Base-by-base conservation (phyloP, 345 rosid species). In the Gossypium arboreum region DNA sequence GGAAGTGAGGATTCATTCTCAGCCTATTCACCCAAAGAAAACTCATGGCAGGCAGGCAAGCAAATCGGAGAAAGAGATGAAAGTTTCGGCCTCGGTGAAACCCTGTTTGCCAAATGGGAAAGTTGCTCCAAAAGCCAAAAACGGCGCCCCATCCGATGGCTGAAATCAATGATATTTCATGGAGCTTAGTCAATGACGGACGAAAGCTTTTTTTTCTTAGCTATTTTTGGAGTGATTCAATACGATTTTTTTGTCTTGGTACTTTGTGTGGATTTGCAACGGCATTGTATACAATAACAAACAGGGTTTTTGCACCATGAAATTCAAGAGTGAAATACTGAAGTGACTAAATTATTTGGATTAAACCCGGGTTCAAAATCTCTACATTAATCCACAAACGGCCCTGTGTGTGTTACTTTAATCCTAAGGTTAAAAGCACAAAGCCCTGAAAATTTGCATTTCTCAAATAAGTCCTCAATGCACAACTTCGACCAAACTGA, bases 1-100 rank as follows among this genome's bases (percentile, higher is more conserved):
- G 97, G 97, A 92, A 80, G 77, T 88, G n/a, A 84, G 94, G 58
- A 66, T 81, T 71, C 85, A 86, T 25, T 56, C 80, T 67, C 78
- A 79, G 44, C 79, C 76, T 20, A 77, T 13, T 44, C 78, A 79
- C 75, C 75, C 76, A 29, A 82, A 55, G 79, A 84, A 68, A 48
- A 68, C 69, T 24, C 82, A 82, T 25, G 56, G 43, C 73, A 81
- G 71, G 78, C 74, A 83, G 68, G 78, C 54, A 17, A 81, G 63
- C 83, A 86, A 84, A 83, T 54, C 79, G 17, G 82, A 80, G 0
- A 78, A 75, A 79, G 80, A 83, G 44, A 62, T 75, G 43, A 83
- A 79, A 67, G 11, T n/a, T 6, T 2, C 79, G 22, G 67, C 58
- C 41, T 29, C 83, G 12, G 29, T 51, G 51, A 85, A 79, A 73